Conservation (phyloP, 2,329 filamentous ascomycete genomes). For the Colletotrichum nymphaeae region DNA sequence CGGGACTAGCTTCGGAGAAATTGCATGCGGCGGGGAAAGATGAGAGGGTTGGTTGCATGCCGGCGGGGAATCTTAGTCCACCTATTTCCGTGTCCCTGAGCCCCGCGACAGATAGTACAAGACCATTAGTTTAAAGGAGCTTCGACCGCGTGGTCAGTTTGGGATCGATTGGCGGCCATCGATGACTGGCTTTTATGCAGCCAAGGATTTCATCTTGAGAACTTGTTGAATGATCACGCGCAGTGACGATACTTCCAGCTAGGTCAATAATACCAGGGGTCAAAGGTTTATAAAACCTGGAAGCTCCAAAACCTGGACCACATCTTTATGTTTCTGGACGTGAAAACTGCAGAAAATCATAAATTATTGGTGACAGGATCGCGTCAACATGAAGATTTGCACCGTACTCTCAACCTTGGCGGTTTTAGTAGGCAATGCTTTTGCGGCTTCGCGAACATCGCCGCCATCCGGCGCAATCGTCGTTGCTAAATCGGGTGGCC, state of each 20-base stretch:
- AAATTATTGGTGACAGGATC: not conserved
- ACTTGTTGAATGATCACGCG: too few relatives aligned
- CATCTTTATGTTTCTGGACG: too few relatives aligned
- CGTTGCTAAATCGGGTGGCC: slow-evolving; percentile 53
- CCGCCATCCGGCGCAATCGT: slow-evolving; percentile 62
- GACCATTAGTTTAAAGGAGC: not conserved
- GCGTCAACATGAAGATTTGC: slow-evolving; percentile 14
- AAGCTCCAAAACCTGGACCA: too few relatives aligned
- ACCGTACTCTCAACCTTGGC: slow-evolving; percentile 8
- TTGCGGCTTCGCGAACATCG: slow-evolving; percentile 48
- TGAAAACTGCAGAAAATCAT: not conserved
- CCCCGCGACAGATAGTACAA: not conserved
- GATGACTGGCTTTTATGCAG: not conserved
- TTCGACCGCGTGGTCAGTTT: not conserved
- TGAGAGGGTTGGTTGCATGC: not conserved
- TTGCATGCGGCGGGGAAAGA: not conserved
- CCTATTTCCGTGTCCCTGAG: slow-evolving; percentile 14
- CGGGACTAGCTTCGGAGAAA: not conserved
- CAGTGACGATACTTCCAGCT: too few relatives aligned
- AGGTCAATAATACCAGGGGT: too few relatives aligned
- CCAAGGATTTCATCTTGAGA: not conserved
- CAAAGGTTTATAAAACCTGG: too few relatives aligned
- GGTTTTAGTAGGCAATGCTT: not conserved
- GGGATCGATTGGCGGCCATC: too few relatives aligned
- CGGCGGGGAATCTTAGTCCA: slow-evolving; percentile 28